phyloP scores from a whole-genome alignment of 345 rosid species.

The Citrus glauca region DNA sequence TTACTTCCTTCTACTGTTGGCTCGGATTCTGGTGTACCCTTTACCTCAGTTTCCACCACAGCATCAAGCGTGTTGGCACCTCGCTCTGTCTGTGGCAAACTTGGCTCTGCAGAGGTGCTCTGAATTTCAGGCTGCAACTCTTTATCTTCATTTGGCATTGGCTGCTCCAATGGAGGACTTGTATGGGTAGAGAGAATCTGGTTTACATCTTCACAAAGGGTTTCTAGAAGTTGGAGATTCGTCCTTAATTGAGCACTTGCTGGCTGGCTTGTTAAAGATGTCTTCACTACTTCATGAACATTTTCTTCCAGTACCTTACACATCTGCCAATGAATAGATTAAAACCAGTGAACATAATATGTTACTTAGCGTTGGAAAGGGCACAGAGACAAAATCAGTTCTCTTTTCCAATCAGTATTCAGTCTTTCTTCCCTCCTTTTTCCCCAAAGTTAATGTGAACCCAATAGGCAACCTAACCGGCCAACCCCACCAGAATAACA shows the following conservation, averaged over 20 bases:
- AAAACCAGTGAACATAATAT: neutral
- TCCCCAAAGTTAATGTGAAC: neutral
- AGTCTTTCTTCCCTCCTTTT: neutral
- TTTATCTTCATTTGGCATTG: conserved; percentile 1
- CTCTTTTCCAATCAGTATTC: neutral
- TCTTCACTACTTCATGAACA: conserved; percentile 40
- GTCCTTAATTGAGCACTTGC: conserved; percentile 45
- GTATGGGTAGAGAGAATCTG: conserved; percentile 38
- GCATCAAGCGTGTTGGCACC: conserved; percentile 7
- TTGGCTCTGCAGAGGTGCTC: conserved; percentile 9
- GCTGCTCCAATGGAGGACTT: conserved; percentile 17
- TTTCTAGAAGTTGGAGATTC: conserved; percentile 49
- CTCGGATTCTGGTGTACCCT: conserved; percentile 6
- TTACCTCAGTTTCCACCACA: conserved; percentile 21
- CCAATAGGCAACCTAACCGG: neutral
- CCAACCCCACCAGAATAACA: neutral
- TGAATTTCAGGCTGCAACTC: conserved; percentile 11
- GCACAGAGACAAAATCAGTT: neutral
- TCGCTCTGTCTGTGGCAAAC: conserved; percentile 5
- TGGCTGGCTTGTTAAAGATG: conserved; percentile 20
- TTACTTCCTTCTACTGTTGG: neutral
- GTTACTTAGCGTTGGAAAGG: neutral
- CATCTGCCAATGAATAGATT: conserved; percentile 40
- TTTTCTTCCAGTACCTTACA: conserved; percentile 57
- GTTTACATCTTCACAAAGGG: conserved; percentile 33